Evolutionary conservation across 345 rosid genomes (phyloP), one percentile per base, ranked within the genome.

Genomic region (Citrus hindsii): DNA sequence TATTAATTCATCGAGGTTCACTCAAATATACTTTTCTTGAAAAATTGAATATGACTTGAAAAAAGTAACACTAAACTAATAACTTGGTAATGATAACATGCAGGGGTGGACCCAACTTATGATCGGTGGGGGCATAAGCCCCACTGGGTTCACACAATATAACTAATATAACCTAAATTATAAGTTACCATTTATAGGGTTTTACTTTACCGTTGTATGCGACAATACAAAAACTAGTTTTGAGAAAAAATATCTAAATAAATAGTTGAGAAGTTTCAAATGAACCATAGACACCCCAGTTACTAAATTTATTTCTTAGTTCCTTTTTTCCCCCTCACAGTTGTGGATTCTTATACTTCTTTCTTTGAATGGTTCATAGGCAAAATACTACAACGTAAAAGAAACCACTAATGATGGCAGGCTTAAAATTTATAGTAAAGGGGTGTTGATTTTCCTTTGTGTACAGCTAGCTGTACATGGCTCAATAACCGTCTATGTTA

Each of bases 401-500:
- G 48, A 66, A 9, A 66, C 21, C 37, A 73, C 32, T 48, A 10
- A 19, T 67, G 25, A 51, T 38, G 62, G 61, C 78, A 70, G 61
- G 69, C 79, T 9, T 64, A 40, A 66, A 74, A 66, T 56, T 4
- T 14, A 0, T n/a, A 33, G 32, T 55, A 72, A 19, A 53, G 56
- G 40, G 63, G 48, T 28, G 46, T 18, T 21, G 40, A 13, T 24
- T 73, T 56, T 38, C 22, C 21, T 22, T 56, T 24, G 7, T 30
- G 66, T 30, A 80, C 37, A 46, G 51, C 51, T 46, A 76, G 82
- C 83, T 83, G 80, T 73, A 67, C 71, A 73, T 24, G 35, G 22
- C 80, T 77, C 37, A 78, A 77, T 75, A 78, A 68, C 79, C 86
- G 77, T 81, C 77, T 38, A 77, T 67, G 67, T 27, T 68, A 30